Evolutionary conservation across 768 basidiomycete genomes (phyloP).

Genomic region (Boletus pseudo-olivaceus): DNA sequence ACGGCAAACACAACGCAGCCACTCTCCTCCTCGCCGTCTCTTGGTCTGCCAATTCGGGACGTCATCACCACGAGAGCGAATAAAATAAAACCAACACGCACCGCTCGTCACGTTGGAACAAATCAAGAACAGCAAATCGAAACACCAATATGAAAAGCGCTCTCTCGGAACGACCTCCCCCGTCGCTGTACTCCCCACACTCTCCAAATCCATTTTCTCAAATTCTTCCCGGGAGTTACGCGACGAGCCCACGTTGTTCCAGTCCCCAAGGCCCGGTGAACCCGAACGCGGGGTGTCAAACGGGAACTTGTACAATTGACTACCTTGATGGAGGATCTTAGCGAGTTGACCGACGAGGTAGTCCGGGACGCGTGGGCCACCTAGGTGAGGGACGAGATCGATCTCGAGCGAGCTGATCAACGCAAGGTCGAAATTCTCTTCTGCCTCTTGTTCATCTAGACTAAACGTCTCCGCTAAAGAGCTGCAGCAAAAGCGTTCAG

Average conservation of each 20-base stretch:
- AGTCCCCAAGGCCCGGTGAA: slow-evolving; percentile 11
- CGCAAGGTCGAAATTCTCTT: slow-evolving; percentile 83
- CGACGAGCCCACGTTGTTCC: slow-evolving; percentile 5
- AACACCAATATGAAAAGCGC: slow-evolving; percentile 90
- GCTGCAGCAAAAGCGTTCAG: slow-evolving; percentile 31
- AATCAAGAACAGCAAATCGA: slow-evolving; percentile 79
- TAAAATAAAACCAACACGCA: slow-evolving; percentile 21
- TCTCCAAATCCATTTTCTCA: slow-evolving; percentile 38
- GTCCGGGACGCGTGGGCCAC: slow-evolving; percentile 67
- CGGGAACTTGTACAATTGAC: slow-evolving; percentile 49
- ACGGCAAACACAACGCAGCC: slow-evolving; percentile 68
- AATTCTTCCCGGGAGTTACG: slow-evolving; percentile 26
- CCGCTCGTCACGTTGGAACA: slow-evolving; percentile 68
- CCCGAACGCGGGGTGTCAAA: slow-evolving; percentile 3
- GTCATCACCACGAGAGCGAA: not conserved
- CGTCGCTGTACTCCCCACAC: slow-evolving; percentile 57
- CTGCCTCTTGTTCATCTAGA: slow-evolving; percentile 63
- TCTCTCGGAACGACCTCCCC: slow-evolving; percentile 65
- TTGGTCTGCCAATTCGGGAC: slow-evolving; percentile 45
- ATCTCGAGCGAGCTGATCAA: slow-evolving; percentile 77
- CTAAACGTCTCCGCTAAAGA: slow-evolving; percentile 54
- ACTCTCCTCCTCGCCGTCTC: slow-evolving; percentile 60
- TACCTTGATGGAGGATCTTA: slow-evolving; percentile 69
- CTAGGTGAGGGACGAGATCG: slow-evolving; percentile 75
- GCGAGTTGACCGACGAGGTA: slow-evolving; percentile 63